A percentile compares a stretch with the other conserved stretches of the same genome.
Evolutionary conservation across 1,284 basidiomycete genomes (phyloP).

Genomic region (Malassezia psittaci): DNA sequence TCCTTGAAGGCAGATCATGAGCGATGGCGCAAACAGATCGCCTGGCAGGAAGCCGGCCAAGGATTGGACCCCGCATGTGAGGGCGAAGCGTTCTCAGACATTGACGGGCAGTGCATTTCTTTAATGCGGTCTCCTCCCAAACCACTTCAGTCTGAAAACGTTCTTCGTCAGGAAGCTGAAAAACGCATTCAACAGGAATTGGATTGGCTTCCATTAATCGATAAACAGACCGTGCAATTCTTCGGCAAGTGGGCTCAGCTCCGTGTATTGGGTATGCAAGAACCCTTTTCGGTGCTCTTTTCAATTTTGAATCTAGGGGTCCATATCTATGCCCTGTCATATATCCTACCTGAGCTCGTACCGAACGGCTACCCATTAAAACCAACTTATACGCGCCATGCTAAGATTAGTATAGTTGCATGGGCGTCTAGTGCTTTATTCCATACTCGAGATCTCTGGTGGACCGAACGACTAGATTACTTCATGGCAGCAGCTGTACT

Average conservation of each 20-base stretch:
- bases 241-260: slow-evolving; percentile 70
- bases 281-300: slow-evolving; percentile 83
- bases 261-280: slow-evolving; percentile 65
- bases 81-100: background rate
- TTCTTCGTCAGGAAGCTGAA: background rate
- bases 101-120: slow-evolving; percentile 5
- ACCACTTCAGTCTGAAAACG: background rate
- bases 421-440: slow-evolving; percentile 91
- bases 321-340: slow-evolving; percentile 27
- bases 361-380: slow-evolving; percentile 52
- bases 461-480: slow-evolving; percentile 86
- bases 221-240: slow-evolving; percentile 46
- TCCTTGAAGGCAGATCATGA: background rate
- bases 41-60: background rate
- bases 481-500: slow-evolving; percentile 72
- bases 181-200: slow-evolving; percentile 21
- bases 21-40: slow-evolving; percentile 8
- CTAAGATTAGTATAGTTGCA: slow-evolving; percentile 68
- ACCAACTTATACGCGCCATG: slow-evolving; percentile 62
- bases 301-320: slow-evolving; percentile 70
- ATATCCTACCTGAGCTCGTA: slow-evolving; percentile 21
- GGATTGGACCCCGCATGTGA: background rate
- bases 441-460: slow-evolving; percentile 74
- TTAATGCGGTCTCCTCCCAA: background rate
- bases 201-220: slow-evolving; percentile 24